These are phyloP conservation scores for Heliamphora exappendiculata DNA, from an alignment of 148 eudicot genomes.

Conservation along the genomic window DNA sequence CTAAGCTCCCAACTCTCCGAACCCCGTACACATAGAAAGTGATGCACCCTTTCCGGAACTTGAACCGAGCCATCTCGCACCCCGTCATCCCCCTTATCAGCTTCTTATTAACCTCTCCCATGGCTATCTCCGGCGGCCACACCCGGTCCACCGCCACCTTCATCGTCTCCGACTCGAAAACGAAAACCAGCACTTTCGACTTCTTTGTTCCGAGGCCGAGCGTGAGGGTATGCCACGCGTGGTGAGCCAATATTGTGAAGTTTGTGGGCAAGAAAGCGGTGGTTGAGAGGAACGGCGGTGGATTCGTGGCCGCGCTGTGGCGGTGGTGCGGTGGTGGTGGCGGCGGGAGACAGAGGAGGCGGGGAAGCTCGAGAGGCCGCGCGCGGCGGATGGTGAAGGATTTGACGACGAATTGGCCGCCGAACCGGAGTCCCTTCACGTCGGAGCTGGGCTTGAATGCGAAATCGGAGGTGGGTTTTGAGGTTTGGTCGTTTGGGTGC, in stretches of 20 bases:
- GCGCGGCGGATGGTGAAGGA: constrained; percentile 92
- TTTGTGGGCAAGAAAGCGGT: constrained; percentile 73
- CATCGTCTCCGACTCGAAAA: constrained; percentile 49
- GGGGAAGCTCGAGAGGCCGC: constrained; percentile 46
- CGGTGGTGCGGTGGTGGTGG: background rate
- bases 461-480: constrained; percentile 37
- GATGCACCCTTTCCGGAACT: constrained; percentile 82
- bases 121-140: constrained; percentile 74
- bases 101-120: constrained; percentile 74
- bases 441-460: constrained; percentile 66
- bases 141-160: constrained; percentile 36
- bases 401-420: constrained; percentile 83
- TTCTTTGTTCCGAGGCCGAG: constrained; percentile 88
- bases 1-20: constrained; percentile 32
- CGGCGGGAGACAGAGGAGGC: constrained; percentile 58
- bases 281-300: constrained; percentile 42
- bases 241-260: constrained; percentile 90
- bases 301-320: background rate
- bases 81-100: constrained; percentile 49
- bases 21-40: constrained; percentile 88
- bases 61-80: constrained; percentile 80
- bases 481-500: constrained; percentile 46
- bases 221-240: constrained; percentile 92
- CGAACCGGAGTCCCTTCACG: constrained; percentile 82
- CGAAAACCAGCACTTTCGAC: constrained; percentile 70